A percentile compares a stretch with the other conserved stretches of the same genome.
phyloP scores from a whole-genome alignment of 352 stramenopile species.

The Globisporangium emineosum region DNA sequence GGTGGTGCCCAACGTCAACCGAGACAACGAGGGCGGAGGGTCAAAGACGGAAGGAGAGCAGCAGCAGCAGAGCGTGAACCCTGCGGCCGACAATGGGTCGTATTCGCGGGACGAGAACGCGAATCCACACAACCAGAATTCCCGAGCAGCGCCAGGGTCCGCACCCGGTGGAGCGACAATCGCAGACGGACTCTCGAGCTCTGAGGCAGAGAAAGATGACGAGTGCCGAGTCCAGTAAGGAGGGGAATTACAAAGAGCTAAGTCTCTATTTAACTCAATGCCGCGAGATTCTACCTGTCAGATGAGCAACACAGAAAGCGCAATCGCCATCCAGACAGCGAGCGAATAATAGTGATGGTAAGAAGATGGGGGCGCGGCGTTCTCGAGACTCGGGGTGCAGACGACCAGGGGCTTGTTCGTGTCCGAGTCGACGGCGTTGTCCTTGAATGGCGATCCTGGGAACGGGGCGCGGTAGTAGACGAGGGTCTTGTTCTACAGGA shows the following conservation, averaged over 20 bases:
- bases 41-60: slow-evolving; percentile 4
- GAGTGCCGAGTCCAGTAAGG: slow-evolving; percentile 64
- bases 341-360: not conserved
- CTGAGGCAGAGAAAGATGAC: slow-evolving; percentile 52
- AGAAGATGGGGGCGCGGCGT: slow-evolving; percentile 21
- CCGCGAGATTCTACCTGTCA: slow-evolving; percentile 4
- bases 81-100: not conserved
- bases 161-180: slow-evolving; percentile 9
- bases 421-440: slow-evolving; percentile 66
- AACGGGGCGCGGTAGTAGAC: slow-evolving; percentile 81
- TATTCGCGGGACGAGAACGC: slow-evolving; percentile 27
- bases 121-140: slow-evolving; percentile 24
- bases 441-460: slow-evolving; percentile 74
- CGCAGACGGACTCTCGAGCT: slow-evolving; percentile 26
- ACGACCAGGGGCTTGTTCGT: slow-evolving; percentile 71
- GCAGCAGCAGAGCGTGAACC: not conserved
- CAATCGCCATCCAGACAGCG: not conserved
- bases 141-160: not conserved
- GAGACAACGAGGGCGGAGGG: slow-evolving; percentile 8
- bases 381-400: slow-evolving; percentile 82
- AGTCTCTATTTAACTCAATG: slow-evolving; percentile 2
- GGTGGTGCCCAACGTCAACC: slow-evolving; percentile 39
- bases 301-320: slow-evolving; percentile 6
- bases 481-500: slow-evolving; percentile 47
- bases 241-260: not conserved